Percentiles rank a stretch among this genome's conserved stretches.
Evolutionary conservation across 192 early-diverging fungal genomes (phyloP).

Genomic region (Diversispora epigaea): DNA sequence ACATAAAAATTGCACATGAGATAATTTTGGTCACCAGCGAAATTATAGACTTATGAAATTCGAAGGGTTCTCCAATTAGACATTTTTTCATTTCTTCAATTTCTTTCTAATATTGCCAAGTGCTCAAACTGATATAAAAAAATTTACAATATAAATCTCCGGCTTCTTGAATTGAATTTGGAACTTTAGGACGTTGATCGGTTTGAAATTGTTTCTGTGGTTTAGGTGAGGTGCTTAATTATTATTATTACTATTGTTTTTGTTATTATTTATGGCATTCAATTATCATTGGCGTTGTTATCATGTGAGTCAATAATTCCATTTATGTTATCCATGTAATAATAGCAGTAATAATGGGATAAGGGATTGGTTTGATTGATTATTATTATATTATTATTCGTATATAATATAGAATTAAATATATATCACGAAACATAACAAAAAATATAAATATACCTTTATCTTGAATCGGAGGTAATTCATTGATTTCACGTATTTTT

Average conservation of each 20-base stretch:
- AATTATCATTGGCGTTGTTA: no score
- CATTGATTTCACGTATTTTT: slow-evolving; percentile 52
- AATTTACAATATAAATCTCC: slow-evolving; percentile 49
- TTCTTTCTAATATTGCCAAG: slow-evolving; percentile 50
- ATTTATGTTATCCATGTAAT: slow-evolving; percentile 16
- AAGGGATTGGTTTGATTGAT: slow-evolving; percentile 60
- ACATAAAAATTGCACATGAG: no score
- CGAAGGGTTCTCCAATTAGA: no score
- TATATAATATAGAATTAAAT: no score
- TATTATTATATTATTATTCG: no score
- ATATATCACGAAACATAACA: neutral
- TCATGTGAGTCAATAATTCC: no score
- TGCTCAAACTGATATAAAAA: slow-evolving; percentile 48
- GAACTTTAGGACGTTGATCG: slow-evolving; percentile 37
- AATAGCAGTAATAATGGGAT: neutral
- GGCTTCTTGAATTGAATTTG: slow-evolving; percentile 51
- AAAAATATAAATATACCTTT: slow-evolving; percentile 33
- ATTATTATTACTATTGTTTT: no score
- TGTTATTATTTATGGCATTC: no score
- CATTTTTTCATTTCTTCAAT: slow-evolving; percentile 44
- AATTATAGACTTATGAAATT: no score
- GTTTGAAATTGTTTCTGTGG: no score
- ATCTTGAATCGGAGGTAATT: slow-evolving; percentile 39
- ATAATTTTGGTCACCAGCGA: no score
- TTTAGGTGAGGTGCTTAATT: no score